Percentiles rank a stretch among this genome's conserved stretches.
phyloP scores from a whole-genome alignment of 202 grass and related monocot species.

The Panicum virgatum region DNA sequence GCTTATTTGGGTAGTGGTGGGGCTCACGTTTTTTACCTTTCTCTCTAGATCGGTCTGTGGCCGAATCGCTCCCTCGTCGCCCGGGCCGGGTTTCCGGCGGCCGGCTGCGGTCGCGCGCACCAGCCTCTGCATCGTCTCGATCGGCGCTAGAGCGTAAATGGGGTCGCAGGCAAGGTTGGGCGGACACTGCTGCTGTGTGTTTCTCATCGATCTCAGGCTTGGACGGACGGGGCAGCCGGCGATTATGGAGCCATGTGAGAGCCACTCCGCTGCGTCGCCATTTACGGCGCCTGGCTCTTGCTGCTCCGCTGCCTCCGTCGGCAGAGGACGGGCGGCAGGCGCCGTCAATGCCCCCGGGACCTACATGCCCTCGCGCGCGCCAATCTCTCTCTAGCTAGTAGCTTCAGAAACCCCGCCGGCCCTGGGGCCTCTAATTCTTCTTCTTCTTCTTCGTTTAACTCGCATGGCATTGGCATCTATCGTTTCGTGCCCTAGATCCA shows the following conservation, averaged over 20 bases:
- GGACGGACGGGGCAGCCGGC: neutral
- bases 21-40: no score
- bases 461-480: no score
- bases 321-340: constrained; percentile 20
- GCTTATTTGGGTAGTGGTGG: no score
- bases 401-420: neutral
- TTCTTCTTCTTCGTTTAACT: no score
- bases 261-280: neutral
- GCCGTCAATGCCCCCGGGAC: constrained; percentile 24
- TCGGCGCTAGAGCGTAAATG: constrained; percentile 36
- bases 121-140: neutral
- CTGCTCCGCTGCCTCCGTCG: constrained; percentile 20
- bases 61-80: no score
- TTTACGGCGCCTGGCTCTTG: constrained; percentile 28
- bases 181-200: neutral
- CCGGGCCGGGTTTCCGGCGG: no score
- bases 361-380: neutral
- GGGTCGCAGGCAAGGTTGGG: neutral
- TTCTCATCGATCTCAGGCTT: neutral
- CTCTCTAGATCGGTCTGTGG: no score
- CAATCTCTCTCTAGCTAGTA: neutral
- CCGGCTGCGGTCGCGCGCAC: no score
- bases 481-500: no score
- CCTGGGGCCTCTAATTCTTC: no score
- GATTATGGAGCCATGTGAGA: constrained; percentile 46